Conservation (phyloP, 192 early-diverging fungal genomes). For the Rhizophagus clarus region DNA sequence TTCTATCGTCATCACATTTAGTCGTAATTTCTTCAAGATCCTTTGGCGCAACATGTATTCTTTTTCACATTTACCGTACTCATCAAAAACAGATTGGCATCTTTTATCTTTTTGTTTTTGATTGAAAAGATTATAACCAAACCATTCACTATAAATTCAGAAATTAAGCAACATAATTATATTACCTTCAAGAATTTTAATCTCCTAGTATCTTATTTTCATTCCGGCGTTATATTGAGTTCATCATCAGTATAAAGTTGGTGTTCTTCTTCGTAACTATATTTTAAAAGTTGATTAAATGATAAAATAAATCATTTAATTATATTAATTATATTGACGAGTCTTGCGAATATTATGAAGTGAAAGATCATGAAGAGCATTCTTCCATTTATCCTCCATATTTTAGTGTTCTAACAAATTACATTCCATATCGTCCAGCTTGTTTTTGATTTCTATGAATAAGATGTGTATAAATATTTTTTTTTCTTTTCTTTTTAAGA, state of each 20-base stretch:
- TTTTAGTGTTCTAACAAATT: slow-evolving; percentile 58
- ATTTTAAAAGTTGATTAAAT: not conserved
- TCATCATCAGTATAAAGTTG: slow-evolving; percentile 63
- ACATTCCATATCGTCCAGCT: slow-evolving; percentile 67
- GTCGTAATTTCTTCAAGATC: slow-evolving; percentile 78
- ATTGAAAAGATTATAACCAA: too few relatives aligned
- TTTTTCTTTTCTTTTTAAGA: too few relatives aligned
- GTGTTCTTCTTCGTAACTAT: slow-evolving; percentile 44
- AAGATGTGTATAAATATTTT: too few relatives aligned
- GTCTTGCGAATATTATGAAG: slow-evolving; percentile 56
- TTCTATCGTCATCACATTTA: slow-evolving; percentile 76
- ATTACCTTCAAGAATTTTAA: slow-evolving; percentile 48
- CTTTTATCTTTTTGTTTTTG: slow-evolving; percentile 28
- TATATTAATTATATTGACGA: slow-evolving; percentile 22
- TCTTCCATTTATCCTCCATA: slow-evolving; percentile 58
- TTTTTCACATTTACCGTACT: slow-evolving; percentile 80
- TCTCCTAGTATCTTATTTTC: slow-evolving; percentile 64
- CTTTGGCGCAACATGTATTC: slow-evolving; percentile 67
- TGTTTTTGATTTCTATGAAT: slow-evolving; percentile 58
- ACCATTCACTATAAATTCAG: too few relatives aligned
- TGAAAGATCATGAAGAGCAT: slow-evolving; percentile 44
- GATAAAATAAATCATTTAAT: slow-evolving; percentile 15
- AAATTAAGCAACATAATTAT: too few relatives aligned
- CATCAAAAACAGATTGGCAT: slow-evolving; percentile 77
- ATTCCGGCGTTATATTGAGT: slow-evolving; percentile 65